phyloP scores from a whole-genome alignment of 345 rosid genomes.

The Aurinia saxatilis region DNA sequence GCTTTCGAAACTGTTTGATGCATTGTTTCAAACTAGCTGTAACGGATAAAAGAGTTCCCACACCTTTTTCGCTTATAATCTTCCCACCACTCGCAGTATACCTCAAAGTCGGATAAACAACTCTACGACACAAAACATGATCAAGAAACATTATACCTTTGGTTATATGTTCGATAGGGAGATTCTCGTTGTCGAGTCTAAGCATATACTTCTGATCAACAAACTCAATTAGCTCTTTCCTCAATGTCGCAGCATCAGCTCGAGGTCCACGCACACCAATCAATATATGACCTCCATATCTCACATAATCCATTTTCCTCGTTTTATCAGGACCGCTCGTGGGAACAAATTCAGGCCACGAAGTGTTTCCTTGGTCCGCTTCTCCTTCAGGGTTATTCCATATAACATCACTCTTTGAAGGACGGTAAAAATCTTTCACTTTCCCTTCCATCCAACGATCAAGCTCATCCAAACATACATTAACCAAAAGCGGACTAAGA shows the following conservation, averaged over 20 bases:
- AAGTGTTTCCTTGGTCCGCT: slow-evolving; percentile 86
- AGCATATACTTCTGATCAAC: slow-evolving; percentile 89
- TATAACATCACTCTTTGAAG: slow-evolving; percentile 87
- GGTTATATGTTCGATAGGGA: slow-evolving; percentile 89
- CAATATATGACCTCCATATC: slow-evolving; percentile 89
- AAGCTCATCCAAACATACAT: slow-evolving; percentile 86
- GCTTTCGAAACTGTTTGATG: slow-evolving; percentile 84
- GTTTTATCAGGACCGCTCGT: slow-evolving; percentile 99
- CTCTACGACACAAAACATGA: slow-evolving; percentile 91
- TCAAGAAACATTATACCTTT: slow-evolving; percentile 99
- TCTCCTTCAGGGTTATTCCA: slow-evolving; percentile 96
- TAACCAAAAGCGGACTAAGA: slow-evolving; percentile 84
- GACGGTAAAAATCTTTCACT: slow-evolving; percentile 80
- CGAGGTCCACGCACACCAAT: slow-evolving; percentile 90
- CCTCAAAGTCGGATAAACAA: slow-evolving; percentile 90
- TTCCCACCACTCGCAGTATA: slow-evolving; percentile 96
- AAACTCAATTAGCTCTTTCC: slow-evolving; percentile 90
- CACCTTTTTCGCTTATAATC: slow-evolving; percentile 96
- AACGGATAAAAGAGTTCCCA: slow-evolving; percentile 88
- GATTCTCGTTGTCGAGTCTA: slow-evolving; percentile 82
- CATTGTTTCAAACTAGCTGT: slow-evolving; percentile 95
- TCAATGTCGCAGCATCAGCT: slow-evolving; percentile 87
- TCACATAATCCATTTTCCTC: slow-evolving; percentile 76
- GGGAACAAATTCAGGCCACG: slow-evolving; percentile 98
- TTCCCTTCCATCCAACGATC: slow-evolving; percentile 82